These are phyloP conservation scores for Excoecaria cochinchinensis DNA, from an alignment of 345 rosid species.

Conservation along the genomic window DNA sequence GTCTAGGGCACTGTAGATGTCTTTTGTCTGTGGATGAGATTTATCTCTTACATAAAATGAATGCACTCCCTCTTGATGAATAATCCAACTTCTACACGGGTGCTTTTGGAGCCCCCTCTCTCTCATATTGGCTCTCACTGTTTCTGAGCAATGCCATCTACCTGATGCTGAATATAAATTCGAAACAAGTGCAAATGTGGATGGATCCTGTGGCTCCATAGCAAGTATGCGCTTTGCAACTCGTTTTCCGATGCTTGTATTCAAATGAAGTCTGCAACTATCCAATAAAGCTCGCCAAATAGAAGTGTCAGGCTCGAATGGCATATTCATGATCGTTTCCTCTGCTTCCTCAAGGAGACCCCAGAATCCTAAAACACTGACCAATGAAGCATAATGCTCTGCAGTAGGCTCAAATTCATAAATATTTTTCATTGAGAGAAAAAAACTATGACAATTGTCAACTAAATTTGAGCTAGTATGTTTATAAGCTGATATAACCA, in stretches of 20 bases:
- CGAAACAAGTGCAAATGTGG: constrained; percentile 65
- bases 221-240: constrained; percentile 54
- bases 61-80: constrained; percentile 54
- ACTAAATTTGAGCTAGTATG: constrained; percentile 50
- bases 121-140: constrained; percentile 62
- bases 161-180: constrained; percentile 92
- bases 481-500: constrained; percentile 56
- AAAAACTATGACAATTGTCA: constrained; percentile 49
- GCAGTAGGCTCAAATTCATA: constrained; percentile 52
- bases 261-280: constrained; percentile 62
- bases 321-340: constrained; percentile 47
- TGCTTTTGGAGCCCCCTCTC: constrained; percentile 55
- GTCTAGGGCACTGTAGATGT: constrained; percentile 69
- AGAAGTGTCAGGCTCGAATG: constrained; percentile 49
- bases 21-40: constrained; percentile 59
- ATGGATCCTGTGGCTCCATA: constrained; percentile 55
- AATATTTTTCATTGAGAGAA: constrained; percentile 51
- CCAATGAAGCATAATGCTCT: constrained; percentile 63
- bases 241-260: constrained; percentile 53
- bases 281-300: constrained; percentile 77
- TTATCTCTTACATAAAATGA: constrained; percentile 69
- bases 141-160: constrained; percentile 75
- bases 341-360: constrained; percentile 81
- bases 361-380: constrained; percentile 73
- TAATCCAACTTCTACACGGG: constrained; percentile 80